Base-by-base conservation (phyloP, 805 yeast genomes). In the Candida maltosa region DNA sequence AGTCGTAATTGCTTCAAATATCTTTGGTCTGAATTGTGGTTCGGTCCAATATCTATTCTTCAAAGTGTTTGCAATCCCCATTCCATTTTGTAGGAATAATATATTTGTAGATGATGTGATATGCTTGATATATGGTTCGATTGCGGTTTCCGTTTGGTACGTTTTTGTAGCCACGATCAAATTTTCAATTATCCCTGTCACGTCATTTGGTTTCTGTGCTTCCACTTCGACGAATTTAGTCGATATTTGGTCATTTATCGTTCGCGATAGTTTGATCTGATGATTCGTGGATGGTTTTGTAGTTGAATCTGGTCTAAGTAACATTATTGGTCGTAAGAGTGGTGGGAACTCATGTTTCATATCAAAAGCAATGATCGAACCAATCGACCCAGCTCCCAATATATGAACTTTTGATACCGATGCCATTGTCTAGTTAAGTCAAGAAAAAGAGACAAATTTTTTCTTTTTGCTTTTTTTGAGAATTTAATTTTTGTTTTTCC, bases 101-200 rank as follows among this genome's bases (percentile, higher is more conserved):
- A 88, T 55, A 38, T 77, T 78, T 1, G 89, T 72, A 3, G 62
- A 51, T 2, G 62, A 51, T 19, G 60, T 56, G 19, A 91, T 68
- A 36, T 60, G 60, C 1, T 71, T 67, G 15, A 76, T 41, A 34
- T 78, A 65, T 3, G 83, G 82, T 22, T 48, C 51, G 12, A 89
- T 40, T 0, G 97, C 94, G 3, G 57, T 54, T 16, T 69, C 60
- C 0, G 95, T 83, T 49, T 83, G 86, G 41, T 82, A 78, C 0
- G 94, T 78, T 57, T 91, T 91, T 4, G 95, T 87, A 7, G 94
- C 67, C 7, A 91, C 72, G 6, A 91, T 70, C 40, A 91, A 58
- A 47, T 80, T 74, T 12, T 68, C 65, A 29, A 84, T 77, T 6
- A n/a, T 11, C 4, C 16, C 24, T 14, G 40, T 37, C 2, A 38